phyloP scores from a whole-genome alignment of 1,139 yeast species.

The Suhomyces taliae region DNA sequence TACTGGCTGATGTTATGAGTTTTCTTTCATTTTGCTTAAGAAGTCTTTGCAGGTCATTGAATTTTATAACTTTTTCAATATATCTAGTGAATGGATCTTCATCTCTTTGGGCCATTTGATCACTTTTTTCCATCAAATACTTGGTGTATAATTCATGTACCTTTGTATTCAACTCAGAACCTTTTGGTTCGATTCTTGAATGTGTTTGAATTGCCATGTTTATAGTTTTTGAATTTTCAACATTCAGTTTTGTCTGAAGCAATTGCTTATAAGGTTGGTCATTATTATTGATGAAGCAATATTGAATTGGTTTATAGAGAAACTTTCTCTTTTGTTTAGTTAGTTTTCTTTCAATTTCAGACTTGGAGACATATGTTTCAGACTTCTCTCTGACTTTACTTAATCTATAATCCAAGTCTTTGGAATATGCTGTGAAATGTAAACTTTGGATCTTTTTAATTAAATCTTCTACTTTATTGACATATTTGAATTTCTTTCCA shows the following conservation, averaged over 20 bases:
- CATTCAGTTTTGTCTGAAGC: slow-evolving; percentile 11
- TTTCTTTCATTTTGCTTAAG: slow-evolving; percentile 17
- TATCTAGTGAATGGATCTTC: slow-evolving; percentile 18
- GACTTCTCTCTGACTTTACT: slow-evolving; percentile 3
- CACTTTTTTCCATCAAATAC: slow-evolving; percentile 12
- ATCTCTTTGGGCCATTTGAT: slow-evolving; percentile 8
- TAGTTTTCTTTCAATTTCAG: slow-evolving; percentile 15
- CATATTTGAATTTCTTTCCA: slow-evolving; percentile 14
- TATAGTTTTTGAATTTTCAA: not conserved
- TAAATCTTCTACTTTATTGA: slow-evolving; percentile 14
- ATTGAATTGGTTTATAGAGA: slow-evolving; percentile 31
- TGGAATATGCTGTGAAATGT: slow-evolving; percentile 13
- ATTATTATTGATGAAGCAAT: slow-evolving; percentile 23
- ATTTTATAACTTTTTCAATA: slow-evolving; percentile 21
- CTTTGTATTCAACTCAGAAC: not conserved
- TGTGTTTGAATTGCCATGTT: slow-evolving; percentile 1
- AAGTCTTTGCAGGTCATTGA: slow-evolving; percentile 17
- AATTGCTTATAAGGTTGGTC: slow-evolving; percentile 16
- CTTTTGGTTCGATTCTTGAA: not conserved
- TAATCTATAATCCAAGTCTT: slow-evolving; percentile 8
- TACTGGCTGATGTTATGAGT: slow-evolving; percentile 12
- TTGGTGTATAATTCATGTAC: slow-evolving; percentile 7
- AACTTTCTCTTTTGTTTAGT: slow-evolving; percentile 20
- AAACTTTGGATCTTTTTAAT: slow-evolving; percentile 16
- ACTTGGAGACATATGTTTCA: not conserved